Percentiles rank a stretch among this genome's conserved stretches.
Evolutionary conservation across 208 protist species (phyloP).

Genomic region (Zelonia costaricensis): DNA sequence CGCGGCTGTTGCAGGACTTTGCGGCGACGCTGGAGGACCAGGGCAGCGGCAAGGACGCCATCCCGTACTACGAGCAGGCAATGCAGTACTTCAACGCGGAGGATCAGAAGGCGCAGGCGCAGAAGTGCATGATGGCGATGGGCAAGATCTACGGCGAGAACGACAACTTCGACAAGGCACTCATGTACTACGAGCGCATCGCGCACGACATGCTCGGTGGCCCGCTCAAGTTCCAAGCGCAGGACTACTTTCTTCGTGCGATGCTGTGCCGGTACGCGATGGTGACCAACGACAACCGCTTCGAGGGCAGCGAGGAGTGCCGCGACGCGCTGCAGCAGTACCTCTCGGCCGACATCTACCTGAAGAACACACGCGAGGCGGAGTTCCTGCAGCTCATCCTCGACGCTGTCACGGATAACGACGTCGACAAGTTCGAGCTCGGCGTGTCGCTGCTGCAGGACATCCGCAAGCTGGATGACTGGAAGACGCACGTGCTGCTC

Average conservation of each 20-base stretch:
- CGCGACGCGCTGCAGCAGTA: slow-evolving; percentile 74
- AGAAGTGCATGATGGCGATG: slow-evolving; percentile 84
- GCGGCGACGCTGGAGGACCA: slow-evolving; percentile 65
- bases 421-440: slow-evolving; percentile 80
- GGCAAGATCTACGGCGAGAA: slow-evolving; percentile 79
- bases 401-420: slow-evolving; percentile 66
- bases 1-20: slow-evolving; percentile 70
- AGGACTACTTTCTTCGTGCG: slow-evolving; percentile 84
- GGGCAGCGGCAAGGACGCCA: slow-evolving; percentile 54
- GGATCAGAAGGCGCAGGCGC: slow-evolving; percentile 66
- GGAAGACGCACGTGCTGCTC: slow-evolving; percentile 85
- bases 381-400: slow-evolving; percentile 72
- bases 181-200: slow-evolving; percentile 82
- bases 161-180: slow-evolving; percentile 77
- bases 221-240: slow-evolving; percentile 82
- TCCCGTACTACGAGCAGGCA: slow-evolving; percentile 79
- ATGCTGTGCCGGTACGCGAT: slow-evolving; percentile 83
- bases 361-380: slow-evolving; percentile 80
- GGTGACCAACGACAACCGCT: slow-evolving; percentile 74
- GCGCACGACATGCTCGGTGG: slow-evolving; percentile 69
- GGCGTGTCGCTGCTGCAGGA: slow-evolving; percentile 77
- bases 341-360: slow-evolving; percentile 54
- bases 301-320: slow-evolving; percentile 68
- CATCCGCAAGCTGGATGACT: slow-evolving; percentile 80
- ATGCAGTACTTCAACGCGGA: slow-evolving; percentile 84